A percentile compares a stretch with the other conserved stretches of the same genome.
Evolutionary conservation across 371 early-diverging fungal genomes (phyloP).

Genomic region (Scutellospora calospora): DNA sequence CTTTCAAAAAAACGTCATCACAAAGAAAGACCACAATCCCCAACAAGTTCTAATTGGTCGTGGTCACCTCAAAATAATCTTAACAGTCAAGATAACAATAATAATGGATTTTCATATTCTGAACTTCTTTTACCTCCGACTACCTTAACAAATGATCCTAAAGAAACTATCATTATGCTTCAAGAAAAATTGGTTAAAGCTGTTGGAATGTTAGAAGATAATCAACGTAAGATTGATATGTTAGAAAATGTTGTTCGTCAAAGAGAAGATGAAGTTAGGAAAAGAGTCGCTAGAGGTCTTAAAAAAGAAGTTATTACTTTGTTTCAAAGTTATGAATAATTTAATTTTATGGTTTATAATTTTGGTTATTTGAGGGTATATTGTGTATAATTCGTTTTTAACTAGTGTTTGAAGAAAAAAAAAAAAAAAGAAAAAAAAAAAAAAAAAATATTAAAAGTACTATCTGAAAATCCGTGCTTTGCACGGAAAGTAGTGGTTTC

Average conservation of each 20-base stretch:
- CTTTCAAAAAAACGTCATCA: neutral
- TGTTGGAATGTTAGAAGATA: conserved; percentile 38
- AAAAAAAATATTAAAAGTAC: no score
- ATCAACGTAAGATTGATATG: conserved; percentile 28
- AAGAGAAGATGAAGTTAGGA: conserved; percentile 35
- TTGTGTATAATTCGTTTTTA: no score
- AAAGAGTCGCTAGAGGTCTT: neutral
- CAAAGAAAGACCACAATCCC: neutral
- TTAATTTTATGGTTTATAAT: no score
- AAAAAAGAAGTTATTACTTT: conserved; percentile 23
- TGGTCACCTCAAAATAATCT: neutral
- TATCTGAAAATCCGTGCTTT: no score
- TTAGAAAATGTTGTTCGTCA: conserved; percentile 16
- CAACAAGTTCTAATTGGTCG: neutral
- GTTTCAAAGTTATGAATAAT: conserved; percentile 15
- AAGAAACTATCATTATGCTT: neutral
- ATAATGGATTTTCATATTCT: neutral
- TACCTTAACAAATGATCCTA: neutral
- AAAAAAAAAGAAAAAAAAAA: no score
- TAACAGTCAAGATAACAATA: neutral
- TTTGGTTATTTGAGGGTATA: no score
- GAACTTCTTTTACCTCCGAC: conserved; percentile 28
- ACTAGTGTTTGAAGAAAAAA: no score
- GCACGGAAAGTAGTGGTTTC: no score
- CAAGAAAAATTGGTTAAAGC: conserved; percentile 29